phyloP scores from a whole-genome alignment of 345 rosid genomes.

The Zanthoxylum bungeanum region DNA sequence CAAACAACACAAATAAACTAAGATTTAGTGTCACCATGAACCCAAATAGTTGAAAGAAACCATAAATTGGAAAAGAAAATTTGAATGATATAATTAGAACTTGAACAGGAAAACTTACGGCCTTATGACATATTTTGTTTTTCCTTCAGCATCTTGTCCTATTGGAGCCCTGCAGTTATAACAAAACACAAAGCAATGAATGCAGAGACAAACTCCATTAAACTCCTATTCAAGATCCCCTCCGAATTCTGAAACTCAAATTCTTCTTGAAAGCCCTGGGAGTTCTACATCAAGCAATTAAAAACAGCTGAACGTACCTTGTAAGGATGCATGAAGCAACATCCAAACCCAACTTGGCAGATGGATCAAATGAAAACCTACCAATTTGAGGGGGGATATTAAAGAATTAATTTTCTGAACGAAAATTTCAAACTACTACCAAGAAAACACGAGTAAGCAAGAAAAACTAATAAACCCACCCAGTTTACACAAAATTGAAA shows the following conservation, averaged over 20 bases:
- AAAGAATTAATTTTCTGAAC: slow-evolving; percentile 4
- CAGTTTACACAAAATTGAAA: background rate
- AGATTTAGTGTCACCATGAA: background rate
- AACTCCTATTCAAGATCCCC: background rate
- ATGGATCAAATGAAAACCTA: slow-evolving; percentile 91
- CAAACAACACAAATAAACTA: background rate
- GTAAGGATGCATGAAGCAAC: slow-evolving; percentile 90
- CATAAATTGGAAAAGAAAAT: slow-evolving; percentile 1
- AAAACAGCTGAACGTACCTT: slow-evolving; percentile 42
- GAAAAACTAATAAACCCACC: background rate
- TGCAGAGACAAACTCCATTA: background rate
- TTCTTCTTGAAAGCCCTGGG: background rate
- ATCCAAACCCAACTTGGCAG: slow-evolving; percentile 70
- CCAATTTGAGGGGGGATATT: slow-evolving; percentile 22
- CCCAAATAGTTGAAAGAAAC: background rate
- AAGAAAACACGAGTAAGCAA: background rate
- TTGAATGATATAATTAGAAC: slow-evolving; percentile 3
- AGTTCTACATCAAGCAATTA: background rate
- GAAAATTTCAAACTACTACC: background rate
- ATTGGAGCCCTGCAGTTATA: slow-evolving; percentile 69
- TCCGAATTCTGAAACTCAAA: background rate
- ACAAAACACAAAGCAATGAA: slow-evolving; percentile 8
- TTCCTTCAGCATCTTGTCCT: slow-evolving; percentile 78
- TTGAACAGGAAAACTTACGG: slow-evolving; percentile 62
- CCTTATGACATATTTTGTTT: slow-evolving; percentile 79